These are phyloP conservation scores for Leccinum imitatum DNA, from an alignment of 768 basidiomycete species.

Conservation along the genomic window DNA sequence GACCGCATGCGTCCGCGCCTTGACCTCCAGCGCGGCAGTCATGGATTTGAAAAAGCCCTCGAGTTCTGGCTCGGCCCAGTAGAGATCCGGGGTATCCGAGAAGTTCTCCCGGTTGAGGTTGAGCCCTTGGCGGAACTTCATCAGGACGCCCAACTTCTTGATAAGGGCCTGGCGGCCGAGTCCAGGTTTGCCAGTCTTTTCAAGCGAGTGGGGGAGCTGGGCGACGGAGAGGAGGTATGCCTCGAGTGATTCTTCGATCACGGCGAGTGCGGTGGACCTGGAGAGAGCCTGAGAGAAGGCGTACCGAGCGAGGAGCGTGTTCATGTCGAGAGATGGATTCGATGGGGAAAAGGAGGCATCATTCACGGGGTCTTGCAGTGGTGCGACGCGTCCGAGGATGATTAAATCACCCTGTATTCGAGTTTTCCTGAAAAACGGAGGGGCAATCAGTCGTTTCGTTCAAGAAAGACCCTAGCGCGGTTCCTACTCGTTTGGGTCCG, in stretches of 20 bases:
- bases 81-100: conserved; percentile 86
- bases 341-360: conserved; percentile 45
- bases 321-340: conserved; percentile 56
- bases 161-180: conserved; percentile 81
- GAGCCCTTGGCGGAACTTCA: conserved; percentile 89
- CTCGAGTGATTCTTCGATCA: conserved; percentile 82
- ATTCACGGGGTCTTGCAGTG: conserved; percentile 53
- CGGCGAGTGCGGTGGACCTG: conserved; percentile 83
- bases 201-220: conserved; percentile 70
- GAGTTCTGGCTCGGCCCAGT: conserved; percentile 91
- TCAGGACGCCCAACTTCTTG: conserved; percentile 87
- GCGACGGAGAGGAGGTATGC: conserved; percentile 83
- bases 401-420: conserved; percentile 91
- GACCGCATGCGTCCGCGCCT: conserved; percentile 71
- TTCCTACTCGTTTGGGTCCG: conserved; percentile 80
- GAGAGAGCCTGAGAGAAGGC: conserved; percentile 91
- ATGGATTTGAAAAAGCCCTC: conserved; percentile 88
- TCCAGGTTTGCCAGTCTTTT: conserved; percentile 80
- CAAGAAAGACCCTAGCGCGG: not conserved
- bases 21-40: conserved; percentile 84
- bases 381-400: conserved; percentile 72
- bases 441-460: conserved; percentile 4
- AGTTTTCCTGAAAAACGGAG: conserved; percentile 54
- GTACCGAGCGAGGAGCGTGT: conserved; percentile 83
- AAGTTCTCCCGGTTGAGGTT: conserved; percentile 91